phyloP scores from a whole-genome alignment of 2,329 filamentous ascomycete species.

The Cordyceps cicadae region DNA sequence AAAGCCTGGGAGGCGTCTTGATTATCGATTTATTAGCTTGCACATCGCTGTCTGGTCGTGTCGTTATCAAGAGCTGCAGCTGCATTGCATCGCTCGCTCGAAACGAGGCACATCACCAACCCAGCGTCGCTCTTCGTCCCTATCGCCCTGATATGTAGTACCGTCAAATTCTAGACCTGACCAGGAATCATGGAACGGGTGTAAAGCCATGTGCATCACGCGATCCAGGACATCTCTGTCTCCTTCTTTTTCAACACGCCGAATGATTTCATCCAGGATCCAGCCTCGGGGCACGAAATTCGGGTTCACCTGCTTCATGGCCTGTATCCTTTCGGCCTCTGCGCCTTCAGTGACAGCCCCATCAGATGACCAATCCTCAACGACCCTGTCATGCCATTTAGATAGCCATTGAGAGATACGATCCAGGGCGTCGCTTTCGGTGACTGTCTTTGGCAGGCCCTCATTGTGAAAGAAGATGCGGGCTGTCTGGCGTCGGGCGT shows the following conservation, averaged over 20 bases:
- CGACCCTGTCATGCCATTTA: slow-evolving; percentile 62
- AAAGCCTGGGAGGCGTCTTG: neutral
- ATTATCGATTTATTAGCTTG: neutral
- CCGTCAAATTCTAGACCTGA: slow-evolving; percentile 40
- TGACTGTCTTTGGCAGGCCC: slow-evolving; percentile 49
- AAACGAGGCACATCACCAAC: slow-evolving; percentile 75
- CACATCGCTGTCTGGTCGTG: neutral
- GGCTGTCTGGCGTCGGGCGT: slow-evolving; percentile 54
- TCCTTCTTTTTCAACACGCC: slow-evolving; percentile 73
- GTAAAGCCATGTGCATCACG: slow-evolving; percentile 72
- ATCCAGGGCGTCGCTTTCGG: slow-evolving; percentile 55
- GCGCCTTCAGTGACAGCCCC: slow-evolving; percentile 28
- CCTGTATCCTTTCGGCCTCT: slow-evolving; percentile 55
- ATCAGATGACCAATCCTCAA: slow-evolving; percentile 65
- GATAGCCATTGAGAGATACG: slow-evolving; percentile 72
- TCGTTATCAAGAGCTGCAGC: slow-evolving; percentile 70
- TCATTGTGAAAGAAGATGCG: slow-evolving; percentile 73
- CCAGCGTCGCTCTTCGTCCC: slow-evolving; percentile 71
- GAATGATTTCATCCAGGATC: slow-evolving; percentile 90
- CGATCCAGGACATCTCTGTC: slow-evolving; percentile 71
- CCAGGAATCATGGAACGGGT: slow-evolving; percentile 80
- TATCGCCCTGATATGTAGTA: slow-evolving; percentile 47
- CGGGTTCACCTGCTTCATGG: slow-evolving; percentile 84
- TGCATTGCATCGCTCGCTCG: slow-evolving; percentile 82
- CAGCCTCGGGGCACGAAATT: slow-evolving; percentile 87